Evolutionary conservation across 352 stramenopile species (phyloP).

Genomic region (Globisporangium nagaii): DNA sequence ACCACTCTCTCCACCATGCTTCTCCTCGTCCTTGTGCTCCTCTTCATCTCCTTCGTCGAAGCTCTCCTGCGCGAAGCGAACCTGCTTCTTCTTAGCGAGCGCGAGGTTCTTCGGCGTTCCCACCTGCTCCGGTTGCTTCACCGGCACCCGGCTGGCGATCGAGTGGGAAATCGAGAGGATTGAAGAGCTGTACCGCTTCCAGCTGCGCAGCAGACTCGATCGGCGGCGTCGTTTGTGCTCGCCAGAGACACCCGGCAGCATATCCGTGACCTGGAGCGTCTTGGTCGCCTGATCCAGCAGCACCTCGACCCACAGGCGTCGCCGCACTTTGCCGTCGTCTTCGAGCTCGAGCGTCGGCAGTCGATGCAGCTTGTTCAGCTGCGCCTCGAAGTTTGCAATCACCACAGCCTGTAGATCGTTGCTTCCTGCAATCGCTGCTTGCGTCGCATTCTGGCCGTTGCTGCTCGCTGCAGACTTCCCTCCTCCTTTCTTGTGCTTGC

Average conservation of each 20-base stretch:
- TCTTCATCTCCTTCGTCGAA: conserved; percentile 14
- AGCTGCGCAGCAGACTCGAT: conserved; percentile 65
- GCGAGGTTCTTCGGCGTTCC: background rate
- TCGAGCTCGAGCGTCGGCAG: conserved; percentile 75
- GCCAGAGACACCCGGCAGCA: conserved; percentile 63
- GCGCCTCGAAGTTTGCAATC: conserved; percentile 69
- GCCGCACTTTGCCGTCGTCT: conserved; percentile 53
- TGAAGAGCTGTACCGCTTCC: conserved; percentile 71
- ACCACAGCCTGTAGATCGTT: conserved; percentile 17
- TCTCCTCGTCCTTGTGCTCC: conserved; percentile 15
- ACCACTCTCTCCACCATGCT: conserved; percentile 1
- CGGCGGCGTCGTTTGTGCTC: conserved; percentile 64
- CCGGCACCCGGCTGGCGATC: conserved; percentile 15
- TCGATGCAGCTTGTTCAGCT: conserved; percentile 77
- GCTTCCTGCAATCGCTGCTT: background rate
- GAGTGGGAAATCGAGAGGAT: conserved; percentile 62
- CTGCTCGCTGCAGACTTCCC: background rate
- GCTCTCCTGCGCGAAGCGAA: conserved; percentile 40
- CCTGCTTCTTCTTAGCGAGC: conserved; percentile 45
- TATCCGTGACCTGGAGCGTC: conserved; percentile 74
- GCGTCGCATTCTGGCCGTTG: background rate
- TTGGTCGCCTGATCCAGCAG: conserved; percentile 76
- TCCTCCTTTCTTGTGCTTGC: conserved; percentile 22
- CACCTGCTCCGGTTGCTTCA: background rate
- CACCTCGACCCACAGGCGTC: conserved; percentile 73